Conservation (phyloP, 73 alveolate species). For the Durusdinium trenchii region DNA sequence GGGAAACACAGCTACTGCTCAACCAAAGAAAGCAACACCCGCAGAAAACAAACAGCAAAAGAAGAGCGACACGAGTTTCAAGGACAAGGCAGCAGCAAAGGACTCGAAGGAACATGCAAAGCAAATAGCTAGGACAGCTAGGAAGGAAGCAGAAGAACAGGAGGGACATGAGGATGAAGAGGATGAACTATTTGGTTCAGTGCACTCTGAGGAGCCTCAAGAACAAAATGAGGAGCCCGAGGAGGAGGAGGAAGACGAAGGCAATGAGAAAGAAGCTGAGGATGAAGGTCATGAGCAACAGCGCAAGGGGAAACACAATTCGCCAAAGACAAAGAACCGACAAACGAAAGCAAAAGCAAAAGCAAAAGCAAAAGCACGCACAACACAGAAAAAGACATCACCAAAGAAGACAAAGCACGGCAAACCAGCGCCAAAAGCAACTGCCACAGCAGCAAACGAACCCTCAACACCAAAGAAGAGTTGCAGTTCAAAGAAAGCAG, state of each 20-base stretch:
- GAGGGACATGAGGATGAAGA: no score
- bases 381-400: neutral
- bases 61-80: no score
- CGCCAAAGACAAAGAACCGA: neutral
- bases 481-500: neutral
- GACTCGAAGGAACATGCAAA: no score
- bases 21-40: neutral
- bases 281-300: neutral
- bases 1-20: neutral
- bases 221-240: no score
- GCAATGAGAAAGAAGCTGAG: neutral
- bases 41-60: neutral
- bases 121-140: no score
- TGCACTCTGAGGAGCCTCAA: no score
- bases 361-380: neutral
- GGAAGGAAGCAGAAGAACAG: no score
- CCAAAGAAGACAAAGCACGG: neutral
- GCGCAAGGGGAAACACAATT: neutral
- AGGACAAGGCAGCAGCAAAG: no score
- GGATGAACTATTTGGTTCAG: no score
- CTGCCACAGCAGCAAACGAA: neutral
- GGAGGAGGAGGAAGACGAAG: neutral
- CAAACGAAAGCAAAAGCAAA: neutral
- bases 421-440: neutral
- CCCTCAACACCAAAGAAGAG: no score